phyloP scores from a whole-genome alignment of 495 filamentous ascomycete species.

The Pyrenula massariospora region DNA sequence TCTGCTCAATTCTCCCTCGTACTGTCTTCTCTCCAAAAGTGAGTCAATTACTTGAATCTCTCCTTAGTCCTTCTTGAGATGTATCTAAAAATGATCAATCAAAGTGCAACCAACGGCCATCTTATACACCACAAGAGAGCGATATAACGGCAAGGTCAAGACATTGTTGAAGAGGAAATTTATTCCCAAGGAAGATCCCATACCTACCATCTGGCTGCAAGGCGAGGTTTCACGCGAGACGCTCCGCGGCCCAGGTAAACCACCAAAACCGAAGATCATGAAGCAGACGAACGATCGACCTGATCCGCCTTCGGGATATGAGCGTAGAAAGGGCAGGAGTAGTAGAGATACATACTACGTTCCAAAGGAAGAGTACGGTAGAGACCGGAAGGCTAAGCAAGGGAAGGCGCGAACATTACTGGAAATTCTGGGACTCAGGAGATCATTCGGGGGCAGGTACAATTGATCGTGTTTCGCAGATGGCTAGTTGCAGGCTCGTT shows the following conservation, averaged over 20 bases:
- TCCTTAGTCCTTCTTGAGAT: neutral
- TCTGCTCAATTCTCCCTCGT: neutral
- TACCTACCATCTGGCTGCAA: neutral
- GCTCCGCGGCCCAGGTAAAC: neutral
- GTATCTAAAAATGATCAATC: neutral
- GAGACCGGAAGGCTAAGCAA: too few relatives aligned
- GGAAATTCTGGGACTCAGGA: too few relatives aligned
- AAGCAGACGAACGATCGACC: neutral
- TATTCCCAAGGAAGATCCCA: neutral
- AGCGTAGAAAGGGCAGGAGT: too few relatives aligned
- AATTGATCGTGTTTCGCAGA: too few relatives aligned
- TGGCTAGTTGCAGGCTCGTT: too few relatives aligned
- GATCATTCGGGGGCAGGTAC: too few relatives aligned
- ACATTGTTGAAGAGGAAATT: neutral
- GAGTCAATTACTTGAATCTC: neutral
- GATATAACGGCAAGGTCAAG: neutral
- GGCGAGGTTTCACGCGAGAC: neutral
- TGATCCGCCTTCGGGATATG: neutral
- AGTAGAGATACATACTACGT: too few relatives aligned
- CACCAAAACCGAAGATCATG: neutral
- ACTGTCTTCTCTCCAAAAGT: neutral
- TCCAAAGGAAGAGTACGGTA: too few relatives aligned
- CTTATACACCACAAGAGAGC: neutral
- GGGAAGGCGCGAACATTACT: too few relatives aligned
- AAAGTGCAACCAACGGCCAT: neutral